Percentiles rank a stretch among this genome's conserved stretches.
Conservation (phyloP, 2,329 filamentous ascomycete genomes). For the Phialocephala sp. region DNA sequence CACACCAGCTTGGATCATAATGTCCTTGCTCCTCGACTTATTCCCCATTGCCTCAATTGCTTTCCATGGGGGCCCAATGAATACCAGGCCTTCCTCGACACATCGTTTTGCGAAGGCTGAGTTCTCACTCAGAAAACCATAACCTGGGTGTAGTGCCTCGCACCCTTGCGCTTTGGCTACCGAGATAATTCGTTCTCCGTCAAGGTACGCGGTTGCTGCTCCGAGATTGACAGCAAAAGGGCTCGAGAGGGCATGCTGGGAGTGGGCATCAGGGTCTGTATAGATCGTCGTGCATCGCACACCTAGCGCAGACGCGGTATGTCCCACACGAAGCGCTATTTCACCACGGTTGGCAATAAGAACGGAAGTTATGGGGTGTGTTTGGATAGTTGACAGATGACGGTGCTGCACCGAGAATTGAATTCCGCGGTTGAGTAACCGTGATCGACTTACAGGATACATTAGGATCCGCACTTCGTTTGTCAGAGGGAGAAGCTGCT, state of each 20-base stretch:
- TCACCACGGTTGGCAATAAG: constrained; percentile 97
- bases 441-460: constrained; percentile 3
- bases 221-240: constrained; percentile 86
- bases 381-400: not conserved
- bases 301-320: constrained; percentile 85
- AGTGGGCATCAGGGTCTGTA: constrained; percentile 85
- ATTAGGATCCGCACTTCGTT: not conserved
- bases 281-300: constrained; percentile 95
- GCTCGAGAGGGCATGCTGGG: constrained; percentile 87
- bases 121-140: constrained; percentile 96
- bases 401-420: not conserved
- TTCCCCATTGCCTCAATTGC: constrained; percentile 92
- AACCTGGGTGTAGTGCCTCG: constrained; percentile 92
- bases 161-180: constrained; percentile 87
- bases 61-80: constrained; percentile 86
- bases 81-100: constrained; percentile 86
- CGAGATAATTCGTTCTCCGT: constrained; percentile 89
- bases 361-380: constrained; percentile 70
- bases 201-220: constrained; percentile 84
- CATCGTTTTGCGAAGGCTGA: constrained; percentile 87
- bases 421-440: not conserved
- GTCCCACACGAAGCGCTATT: constrained; percentile 91
- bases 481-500: not conserved
- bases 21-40: constrained; percentile 91
- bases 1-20: constrained; percentile 94